A percentile compares a stretch with the other conserved stretches of the same genome.
These are phyloP conservation scores for Beauveria pseudobassiana DNA, from an alignment of 2,329 filamentous ascomycete species.

Conservation along the genomic window DNA sequence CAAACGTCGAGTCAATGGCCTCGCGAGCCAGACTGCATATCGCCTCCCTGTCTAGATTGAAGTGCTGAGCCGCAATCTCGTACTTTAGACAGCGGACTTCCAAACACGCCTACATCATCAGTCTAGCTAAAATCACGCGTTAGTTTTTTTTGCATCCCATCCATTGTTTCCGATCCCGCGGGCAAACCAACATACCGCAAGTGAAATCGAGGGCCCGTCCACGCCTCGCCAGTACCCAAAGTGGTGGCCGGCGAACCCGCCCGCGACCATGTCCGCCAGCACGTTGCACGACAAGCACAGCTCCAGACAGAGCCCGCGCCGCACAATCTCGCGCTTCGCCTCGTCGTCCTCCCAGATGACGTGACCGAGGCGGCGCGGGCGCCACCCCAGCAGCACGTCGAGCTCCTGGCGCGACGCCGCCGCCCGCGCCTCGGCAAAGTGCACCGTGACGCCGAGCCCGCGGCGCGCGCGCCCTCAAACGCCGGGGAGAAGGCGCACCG, in stretches of 20 bases:
- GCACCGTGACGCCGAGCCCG: slow-evolving; percentile 59
- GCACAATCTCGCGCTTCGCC: slow-evolving; percentile 47
- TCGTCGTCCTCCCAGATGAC: slow-evolving; percentile 64
- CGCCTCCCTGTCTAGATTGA: slow-evolving; percentile 42
- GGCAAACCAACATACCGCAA: slow-evolving; percentile 52
- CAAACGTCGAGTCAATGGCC: slow-evolving; percentile 60
- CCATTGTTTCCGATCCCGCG: too few species aligned
- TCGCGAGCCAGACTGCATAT: slow-evolving; percentile 50
- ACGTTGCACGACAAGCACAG: slow-evolving; percentile 78
- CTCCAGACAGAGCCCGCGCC: slow-evolving; percentile 57
- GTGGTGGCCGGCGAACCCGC: slow-evolving; percentile 63
- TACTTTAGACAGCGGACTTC: slow-evolving; percentile 68
- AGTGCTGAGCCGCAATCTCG: slow-evolving; percentile 62
- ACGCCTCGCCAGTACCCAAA: slow-evolving; percentile 64
- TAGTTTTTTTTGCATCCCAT: too few species aligned
- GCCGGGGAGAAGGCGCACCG: slow-evolving; percentile 53
- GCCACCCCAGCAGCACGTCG: slow-evolving; percentile 53
- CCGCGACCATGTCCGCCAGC: slow-evolving; percentile 62
- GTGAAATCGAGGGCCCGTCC: slow-evolving; percentile 51
- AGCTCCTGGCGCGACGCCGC: slow-evolving; percentile 53
- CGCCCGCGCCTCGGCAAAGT: slow-evolving; percentile 64
- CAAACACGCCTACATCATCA: slow-evolving; percentile 77
- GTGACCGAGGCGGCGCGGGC: slow-evolving; percentile 65
- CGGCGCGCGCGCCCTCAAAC: slow-evolving; percentile 47
- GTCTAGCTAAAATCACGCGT: slow-evolving; percentile 42